Evolutionary conservation across 1,284 basidiomycete genomes (phyloP), one percentile per base, ranked within the genome.

Genomic region (Meira miltonrushii): DNA sequence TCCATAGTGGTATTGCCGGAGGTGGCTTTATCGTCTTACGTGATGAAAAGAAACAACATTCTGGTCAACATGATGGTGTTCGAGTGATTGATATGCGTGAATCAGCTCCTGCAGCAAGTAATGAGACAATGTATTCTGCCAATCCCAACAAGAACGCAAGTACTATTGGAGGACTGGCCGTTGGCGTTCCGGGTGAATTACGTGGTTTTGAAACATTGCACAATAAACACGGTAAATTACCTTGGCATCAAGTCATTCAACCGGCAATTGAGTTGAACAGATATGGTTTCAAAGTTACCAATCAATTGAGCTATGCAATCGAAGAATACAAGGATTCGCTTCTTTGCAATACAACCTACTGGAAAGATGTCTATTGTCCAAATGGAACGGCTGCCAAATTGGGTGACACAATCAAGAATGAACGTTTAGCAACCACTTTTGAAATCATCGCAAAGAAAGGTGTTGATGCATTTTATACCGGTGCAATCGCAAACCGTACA

Each of bases 51-150:
- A 39, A 25, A 39, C 53, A 55, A 23, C 21, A 37, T 37, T 11
- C n/a, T 10, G 57, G 37, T 51, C 59, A 60, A 44, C 3, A 17
- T 3, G 19, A 58, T n/a, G 57, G 60, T 6, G 79, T 80, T 58
- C 66, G 77, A 25, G 74, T 75, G 37, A 74, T 81, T 38, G 80
- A 81, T 68, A 80, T 81, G 64, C 71, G 81, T 13, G 81, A 81
- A 69, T 77, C 72, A 3, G 72, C 74, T 66, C 80, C 80, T 0
- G 78, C 74, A 8, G 73, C 68, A 0, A 75, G 74, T 0, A 79
- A 80, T 55, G 71, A 75, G 58, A 77, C 77, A 11, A 79, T 81
- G 70, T 79, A 68, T 69, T 61, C 43, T 17, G 38, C 43, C 44
- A 48, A 62, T 37, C 49, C 61, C 10, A 48, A 54, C 44, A 60